phyloP scores from a whole-genome alignment of 352 stramenopile species.

The Saprolegnia diclina region DNA sequence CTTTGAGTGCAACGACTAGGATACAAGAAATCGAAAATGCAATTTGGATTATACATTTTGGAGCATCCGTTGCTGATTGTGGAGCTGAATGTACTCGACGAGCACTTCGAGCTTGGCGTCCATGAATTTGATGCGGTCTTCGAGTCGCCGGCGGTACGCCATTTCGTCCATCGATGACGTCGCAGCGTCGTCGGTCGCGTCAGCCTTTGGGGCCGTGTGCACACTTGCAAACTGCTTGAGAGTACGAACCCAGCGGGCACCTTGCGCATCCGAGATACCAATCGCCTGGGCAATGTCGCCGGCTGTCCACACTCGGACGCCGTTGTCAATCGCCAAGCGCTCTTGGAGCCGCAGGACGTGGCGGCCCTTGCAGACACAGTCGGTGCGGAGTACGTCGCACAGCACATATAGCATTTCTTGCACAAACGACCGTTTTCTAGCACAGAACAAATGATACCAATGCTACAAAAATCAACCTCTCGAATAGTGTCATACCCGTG shows the following conservation, averaged over 20 bases:
- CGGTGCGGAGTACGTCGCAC: background rate
- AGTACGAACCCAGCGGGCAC: background rate
- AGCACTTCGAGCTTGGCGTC: conserved; percentile 3
- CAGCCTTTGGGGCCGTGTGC: background rate
- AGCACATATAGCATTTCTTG: background rate
- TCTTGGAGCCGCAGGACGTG: background rate
- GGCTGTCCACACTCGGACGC: background rate
- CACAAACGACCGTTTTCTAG: conserved; percentile 8
- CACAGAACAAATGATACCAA: no score
- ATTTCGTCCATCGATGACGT: background rate
- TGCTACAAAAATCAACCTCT: background rate
- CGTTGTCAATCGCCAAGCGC: background rate
- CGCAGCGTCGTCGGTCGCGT: background rate
- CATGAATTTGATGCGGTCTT: background rate
- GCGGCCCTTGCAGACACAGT: background rate
- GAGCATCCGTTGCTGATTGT: background rate
- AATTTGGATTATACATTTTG: no score
- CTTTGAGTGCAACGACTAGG: no score
- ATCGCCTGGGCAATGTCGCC: background rate
- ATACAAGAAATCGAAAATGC: no score
- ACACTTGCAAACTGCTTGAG: background rate
- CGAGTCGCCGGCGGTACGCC: background rate
- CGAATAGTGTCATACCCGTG: background rate
- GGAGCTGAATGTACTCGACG: conserved; percentile 6
- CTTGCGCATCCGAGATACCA: background rate